Conservation (phyloP, 2,329 filamentous ascomycete species). For the Botrytis squamosa region DNA sequence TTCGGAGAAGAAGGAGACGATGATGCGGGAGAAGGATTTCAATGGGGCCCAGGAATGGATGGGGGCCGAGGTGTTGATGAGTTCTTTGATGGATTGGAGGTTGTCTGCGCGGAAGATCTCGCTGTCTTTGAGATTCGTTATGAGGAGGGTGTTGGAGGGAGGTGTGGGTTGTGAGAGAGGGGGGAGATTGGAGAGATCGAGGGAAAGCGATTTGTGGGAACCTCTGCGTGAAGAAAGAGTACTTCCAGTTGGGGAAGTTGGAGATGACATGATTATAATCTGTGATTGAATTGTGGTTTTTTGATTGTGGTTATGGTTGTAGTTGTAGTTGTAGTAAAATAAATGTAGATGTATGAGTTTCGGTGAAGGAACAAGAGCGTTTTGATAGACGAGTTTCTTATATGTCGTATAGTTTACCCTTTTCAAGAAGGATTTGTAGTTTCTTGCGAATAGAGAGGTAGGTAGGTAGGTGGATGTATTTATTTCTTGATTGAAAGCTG, state of each 20-base stretch:
- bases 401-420: not conserved
- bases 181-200: slow-evolving; percentile 73
- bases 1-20: slow-evolving; percentile 72
- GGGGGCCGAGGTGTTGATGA: slow-evolving; percentile 67
- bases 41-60: slow-evolving; percentile 78
- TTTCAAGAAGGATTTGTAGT: not conserved
- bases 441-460: not conserved
- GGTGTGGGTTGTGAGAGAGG: slow-evolving; percentile 68
- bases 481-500: not conserved
- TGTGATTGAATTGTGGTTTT: not conserved
- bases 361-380: not conserved
- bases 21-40: slow-evolving; percentile 78
- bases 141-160: slow-evolving; percentile 79
- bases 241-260: slow-evolving; percentile 21
- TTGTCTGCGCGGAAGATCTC: slow-evolving; percentile 75
- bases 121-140: slow-evolving; percentile 73
- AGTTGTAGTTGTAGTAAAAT: not conserved
- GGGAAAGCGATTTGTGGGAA: slow-evolving; percentile 52
- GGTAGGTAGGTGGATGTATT: not conserved
- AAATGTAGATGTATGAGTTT: not conserved
- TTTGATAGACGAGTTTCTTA: slow-evolving; percentile 3
- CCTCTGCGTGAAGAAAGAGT: slow-evolving; percentile 31
- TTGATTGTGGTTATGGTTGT: not conserved
- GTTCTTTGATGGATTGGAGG: slow-evolving; percentile 68
- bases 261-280: slow-evolving; percentile 13